Percentiles rank a stretch among this genome's conserved stretches.
These are phyloP conservation scores for Angomonas deanei DNA, from an alignment of 208 protist genomes.

Conservation along the genomic window DNA sequence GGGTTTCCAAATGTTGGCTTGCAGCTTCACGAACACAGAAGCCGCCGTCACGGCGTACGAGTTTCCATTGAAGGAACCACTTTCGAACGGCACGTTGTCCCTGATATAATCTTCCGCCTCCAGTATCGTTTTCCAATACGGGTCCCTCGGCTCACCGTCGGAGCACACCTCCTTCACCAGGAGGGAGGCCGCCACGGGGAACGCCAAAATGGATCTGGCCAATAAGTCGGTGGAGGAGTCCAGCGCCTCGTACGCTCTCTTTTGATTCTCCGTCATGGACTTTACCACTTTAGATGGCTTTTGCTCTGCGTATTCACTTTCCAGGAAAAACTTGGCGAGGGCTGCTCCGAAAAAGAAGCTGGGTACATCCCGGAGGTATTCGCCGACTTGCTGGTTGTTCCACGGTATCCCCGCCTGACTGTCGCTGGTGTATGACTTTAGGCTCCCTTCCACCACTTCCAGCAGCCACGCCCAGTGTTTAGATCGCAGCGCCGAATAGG, in stretches of 20 bases:
- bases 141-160: constrained; percentile 11
- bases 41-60: constrained; percentile 4
- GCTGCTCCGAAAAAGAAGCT: constrained; percentile 78
- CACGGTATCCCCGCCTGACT: background rate
- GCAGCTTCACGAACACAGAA: constrained; percentile 51
- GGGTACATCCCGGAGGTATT: constrained; percentile 36
- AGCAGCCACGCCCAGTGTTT: constrained; percentile 82
- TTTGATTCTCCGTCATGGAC: constrained; percentile 31
- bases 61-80: background rate
- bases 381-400: constrained; percentile 15
- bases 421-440: background rate
- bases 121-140: constrained; percentile 4
- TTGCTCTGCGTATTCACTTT: constrained; percentile 11
- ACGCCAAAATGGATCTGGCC: constrained; percentile 36
- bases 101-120: constrained; percentile 2
- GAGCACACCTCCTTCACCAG: constrained; percentile 35
- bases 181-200: constrained; percentile 41
- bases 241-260: constrained; percentile 18
- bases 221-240: constrained; percentile 44
- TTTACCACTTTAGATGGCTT: constrained; percentile 52
- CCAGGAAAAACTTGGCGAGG: constrained; percentile 65
- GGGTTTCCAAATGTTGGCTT: constrained; percentile 77
- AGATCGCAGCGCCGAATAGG: constrained; percentile 72
- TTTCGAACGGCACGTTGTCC: background rate
- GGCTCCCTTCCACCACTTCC: constrained; percentile 6